phyloP scores from a whole-genome alignment of 805 yeast genomes.

The Millerozyma miso region DNA sequence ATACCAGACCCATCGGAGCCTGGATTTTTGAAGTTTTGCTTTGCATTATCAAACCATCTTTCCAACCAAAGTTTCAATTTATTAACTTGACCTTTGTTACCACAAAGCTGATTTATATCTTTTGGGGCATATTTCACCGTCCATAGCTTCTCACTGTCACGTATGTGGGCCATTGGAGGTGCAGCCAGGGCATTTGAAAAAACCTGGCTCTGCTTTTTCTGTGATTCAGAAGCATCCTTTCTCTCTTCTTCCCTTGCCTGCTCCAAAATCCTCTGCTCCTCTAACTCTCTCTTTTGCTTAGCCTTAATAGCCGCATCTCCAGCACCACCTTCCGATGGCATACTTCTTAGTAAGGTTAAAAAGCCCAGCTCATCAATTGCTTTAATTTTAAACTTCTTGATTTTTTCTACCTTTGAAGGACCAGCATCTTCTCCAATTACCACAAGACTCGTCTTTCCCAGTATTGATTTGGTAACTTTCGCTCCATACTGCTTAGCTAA shows the following conservation, averaged over 20 bases:
- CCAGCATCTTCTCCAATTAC: constrained; percentile 97
- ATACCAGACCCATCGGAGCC: constrained; percentile 64
- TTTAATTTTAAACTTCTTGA: constrained; percentile 67
- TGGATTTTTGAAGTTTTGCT: constrained; percentile 50
- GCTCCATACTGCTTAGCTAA: constrained; percentile 88
- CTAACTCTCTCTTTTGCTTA: constrained; percentile 61
- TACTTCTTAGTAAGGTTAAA: constrained; percentile 59
- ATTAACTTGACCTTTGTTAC: constrained; percentile 74
- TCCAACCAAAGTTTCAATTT: constrained; percentile 70
- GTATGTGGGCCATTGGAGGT: constrained; percentile 26
- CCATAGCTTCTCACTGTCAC: constrained; percentile 74
- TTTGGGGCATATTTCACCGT: constrained; percentile 91
- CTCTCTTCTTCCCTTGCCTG: constrained; percentile 41
- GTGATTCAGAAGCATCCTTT: constrained; percentile 15
- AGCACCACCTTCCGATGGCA: constrained; percentile 92
- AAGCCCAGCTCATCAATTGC: constrained; percentile 88
- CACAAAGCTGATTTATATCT: constrained; percentile 73
- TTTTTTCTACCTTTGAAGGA: constrained; percentile 84
- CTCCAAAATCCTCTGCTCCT: constrained; percentile 52
- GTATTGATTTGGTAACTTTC: constrained; percentile 78
- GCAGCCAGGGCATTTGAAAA: constrained; percentile 3
- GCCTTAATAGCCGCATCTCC: constrained; percentile 78
- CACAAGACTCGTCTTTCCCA: constrained; percentile 80
- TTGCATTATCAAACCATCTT: constrained; percentile 64
- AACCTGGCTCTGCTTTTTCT: constrained; percentile 6